A percentile compares a stretch with the other conserved stretches of the same genome.
These are phyloP conservation scores for Ceratobasidium sp. DNA, from an alignment of 1,284 basidiomycete genomes.

Conservation along the genomic window DNA sequence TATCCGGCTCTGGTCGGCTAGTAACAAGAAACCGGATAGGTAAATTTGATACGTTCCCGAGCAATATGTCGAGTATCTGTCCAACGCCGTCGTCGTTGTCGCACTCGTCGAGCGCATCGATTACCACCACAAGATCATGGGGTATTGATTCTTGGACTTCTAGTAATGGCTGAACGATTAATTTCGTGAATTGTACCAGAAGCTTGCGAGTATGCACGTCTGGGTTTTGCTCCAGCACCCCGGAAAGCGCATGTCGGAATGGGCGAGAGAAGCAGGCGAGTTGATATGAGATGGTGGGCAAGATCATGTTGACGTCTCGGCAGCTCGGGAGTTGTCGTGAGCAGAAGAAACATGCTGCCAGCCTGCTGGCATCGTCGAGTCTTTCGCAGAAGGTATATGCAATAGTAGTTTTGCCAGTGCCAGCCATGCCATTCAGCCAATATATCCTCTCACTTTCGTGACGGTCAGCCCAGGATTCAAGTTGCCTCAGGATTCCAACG, in stretches of 20 bases:
- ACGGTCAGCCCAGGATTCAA: neutral
- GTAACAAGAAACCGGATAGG: constrained; percentile 24
- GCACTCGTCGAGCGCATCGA: constrained; percentile 42
- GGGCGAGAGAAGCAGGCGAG: constrained; percentile 17
- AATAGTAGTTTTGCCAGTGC: too few relatives aligned
- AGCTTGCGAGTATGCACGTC: neutral
- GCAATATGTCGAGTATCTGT: neutral
- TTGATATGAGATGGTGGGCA: constrained; percentile 39
- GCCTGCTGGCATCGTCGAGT: constrained; percentile 3
- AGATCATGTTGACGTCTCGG: constrained; percentile 23
- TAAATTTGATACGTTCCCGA: neutral
- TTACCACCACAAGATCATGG: constrained; percentile 9
- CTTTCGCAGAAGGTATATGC: too few relatives aligned
- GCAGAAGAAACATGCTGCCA: constrained; percentile 53
- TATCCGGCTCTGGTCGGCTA: neutral
- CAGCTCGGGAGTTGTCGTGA: constrained; percentile 47
- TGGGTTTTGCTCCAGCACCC: neutral
- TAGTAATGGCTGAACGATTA: constrained; percentile 18
- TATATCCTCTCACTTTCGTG: neutral
- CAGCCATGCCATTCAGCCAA: too few relatives aligned
- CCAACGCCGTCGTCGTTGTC: neutral
- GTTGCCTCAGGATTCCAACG: neutral
- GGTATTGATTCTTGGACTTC: neutral
- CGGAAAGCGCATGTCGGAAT: neutral
- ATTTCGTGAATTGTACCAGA: constrained; percentile 16